These are phyloP conservation scores for Fusarium burgessii DNA, from an alignment of 2,329 filamentous ascomycete genomes.

Conservation along the genomic window DNA sequence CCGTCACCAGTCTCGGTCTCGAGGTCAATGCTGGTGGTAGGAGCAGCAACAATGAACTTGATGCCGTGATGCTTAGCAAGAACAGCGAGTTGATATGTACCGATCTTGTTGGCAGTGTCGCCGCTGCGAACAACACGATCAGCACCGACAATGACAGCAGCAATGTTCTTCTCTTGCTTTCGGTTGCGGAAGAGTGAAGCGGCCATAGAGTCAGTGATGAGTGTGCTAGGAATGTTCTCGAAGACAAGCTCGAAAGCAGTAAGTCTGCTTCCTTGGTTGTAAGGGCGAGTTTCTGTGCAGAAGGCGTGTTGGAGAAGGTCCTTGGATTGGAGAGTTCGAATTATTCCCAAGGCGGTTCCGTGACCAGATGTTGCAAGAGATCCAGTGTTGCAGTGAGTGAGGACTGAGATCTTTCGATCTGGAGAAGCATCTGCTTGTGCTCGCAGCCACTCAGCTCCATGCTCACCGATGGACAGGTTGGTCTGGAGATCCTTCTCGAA, in stretches of 20 bases:
- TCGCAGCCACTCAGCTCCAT: conserved; percentile 86
- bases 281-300: conserved; percentile 96
- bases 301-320: conserved; percentile 83
- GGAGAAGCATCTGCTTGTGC: conserved; percentile 64
- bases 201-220: conserved; percentile 98
- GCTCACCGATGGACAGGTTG: conserved; percentile 85
- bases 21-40: conserved; percentile 93
- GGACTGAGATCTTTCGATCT: conserved; percentile 73
- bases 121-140: conserved; percentile 96
- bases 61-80: conserved; percentile 87
- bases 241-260: conserved; percentile 98
- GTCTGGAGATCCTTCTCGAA: conserved; percentile 87
- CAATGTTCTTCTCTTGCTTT: conserved; percentile 74
- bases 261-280: conserved; percentile 95
- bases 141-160: conserved; percentile 91
- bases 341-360: conserved; percentile 93
- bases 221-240: conserved; percentile 88
- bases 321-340: conserved; percentile 80
- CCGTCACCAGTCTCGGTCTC: conserved; percentile 79
- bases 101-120: conserved; percentile 98
- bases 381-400: conserved; percentile 98
- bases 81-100: conserved; percentile 93
- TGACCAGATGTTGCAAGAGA: conserved; percentile 98
- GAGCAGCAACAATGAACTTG: conserved; percentile 95
- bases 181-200: conserved; percentile 80